phyloP scores from a whole-genome alignment of 2,329 filamentous ascomycete genomes.

The Talaromyces albobiverticillius region DNA sequence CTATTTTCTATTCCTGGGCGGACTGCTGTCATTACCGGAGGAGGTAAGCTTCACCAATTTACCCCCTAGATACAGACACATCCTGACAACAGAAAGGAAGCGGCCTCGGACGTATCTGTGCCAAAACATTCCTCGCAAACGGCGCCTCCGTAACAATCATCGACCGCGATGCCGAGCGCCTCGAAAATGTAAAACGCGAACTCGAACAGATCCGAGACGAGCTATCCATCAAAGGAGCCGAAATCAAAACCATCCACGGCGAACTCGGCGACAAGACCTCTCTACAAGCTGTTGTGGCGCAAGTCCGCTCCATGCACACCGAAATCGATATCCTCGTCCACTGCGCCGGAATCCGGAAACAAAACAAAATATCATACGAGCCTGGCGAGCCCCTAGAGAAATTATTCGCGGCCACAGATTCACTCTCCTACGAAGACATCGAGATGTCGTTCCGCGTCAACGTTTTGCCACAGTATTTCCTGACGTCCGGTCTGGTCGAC shows the following conservation, averaged over 20 bases:
- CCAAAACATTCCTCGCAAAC: neutral
- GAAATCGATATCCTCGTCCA: neutral
- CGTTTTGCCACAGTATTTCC: slow-evolving; percentile 19
- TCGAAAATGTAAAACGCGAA: neutral
- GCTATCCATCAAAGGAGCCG: neutral
- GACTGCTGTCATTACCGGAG: neutral
- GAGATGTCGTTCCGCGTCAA: slow-evolving; percentile 10
- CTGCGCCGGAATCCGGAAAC: neutral
- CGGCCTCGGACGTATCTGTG: neutral
- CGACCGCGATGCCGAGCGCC: neutral
- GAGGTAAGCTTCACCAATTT: neutral
- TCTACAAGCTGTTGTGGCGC: neutral
- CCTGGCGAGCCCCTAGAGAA: neutral
- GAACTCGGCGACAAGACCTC: neutral
- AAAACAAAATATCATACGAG: neutral
- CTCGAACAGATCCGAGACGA: neutral
- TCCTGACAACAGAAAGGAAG: neutral
- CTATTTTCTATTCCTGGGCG: neutral
- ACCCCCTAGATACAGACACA: neutral
- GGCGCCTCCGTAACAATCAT: neutral
- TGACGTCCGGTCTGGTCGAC: slow-evolving; percentile 18
- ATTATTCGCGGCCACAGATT: neutral
- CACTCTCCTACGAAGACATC: neutral
- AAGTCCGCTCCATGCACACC: neutral
- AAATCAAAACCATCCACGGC: neutral